A percentile compares a stretch with the other conserved stretches of the same genome.
Evolutionary conservation across 176 grass and related monocot species (phyloP).

Genomic region (Cenchrus americanus): DNA sequence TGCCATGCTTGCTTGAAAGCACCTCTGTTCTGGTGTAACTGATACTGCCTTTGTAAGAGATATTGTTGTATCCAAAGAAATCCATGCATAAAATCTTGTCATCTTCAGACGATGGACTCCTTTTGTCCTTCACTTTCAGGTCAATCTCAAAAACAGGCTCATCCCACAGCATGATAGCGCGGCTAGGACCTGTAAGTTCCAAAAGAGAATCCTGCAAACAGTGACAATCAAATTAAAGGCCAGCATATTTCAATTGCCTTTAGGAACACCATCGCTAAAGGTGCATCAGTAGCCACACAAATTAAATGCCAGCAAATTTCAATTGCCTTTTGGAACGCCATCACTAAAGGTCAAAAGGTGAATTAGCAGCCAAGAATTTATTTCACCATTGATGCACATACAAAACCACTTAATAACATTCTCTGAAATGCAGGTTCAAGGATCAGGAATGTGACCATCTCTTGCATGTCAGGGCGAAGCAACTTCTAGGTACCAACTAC

Average conservation of each 20-base stretch:
- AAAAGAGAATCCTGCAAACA: slow-evolving; percentile 26
- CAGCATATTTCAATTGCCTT: neutral
- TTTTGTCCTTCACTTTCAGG: slow-evolving; percentile 8
- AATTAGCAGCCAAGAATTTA: no score
- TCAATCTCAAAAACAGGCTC: slow-evolving; percentile 7
- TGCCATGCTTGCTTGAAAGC: neutral
- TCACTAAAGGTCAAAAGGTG: no score
- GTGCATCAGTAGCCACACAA: neutral
- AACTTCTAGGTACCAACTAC: no score
- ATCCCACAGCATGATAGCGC: neutral
- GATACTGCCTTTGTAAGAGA: neutral
- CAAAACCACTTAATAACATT: neutral
- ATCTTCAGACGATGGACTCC: neutral
- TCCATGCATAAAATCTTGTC: neutral
- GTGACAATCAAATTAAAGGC: neutral
- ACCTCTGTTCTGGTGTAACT: neutral
- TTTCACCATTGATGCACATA: no score
- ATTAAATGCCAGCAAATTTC: neutral
- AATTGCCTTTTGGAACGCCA: neutral
- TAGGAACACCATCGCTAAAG: no score
- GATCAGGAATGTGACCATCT: no score
- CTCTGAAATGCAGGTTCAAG: no score
- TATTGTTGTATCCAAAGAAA: neutral
- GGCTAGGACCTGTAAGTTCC: slow-evolving; percentile 21
- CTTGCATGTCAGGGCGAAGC: no score